Evolutionary conservation across 768 basidiomycete genomes (phyloP).

Genomic region (Dendrothele bispora): DNA sequence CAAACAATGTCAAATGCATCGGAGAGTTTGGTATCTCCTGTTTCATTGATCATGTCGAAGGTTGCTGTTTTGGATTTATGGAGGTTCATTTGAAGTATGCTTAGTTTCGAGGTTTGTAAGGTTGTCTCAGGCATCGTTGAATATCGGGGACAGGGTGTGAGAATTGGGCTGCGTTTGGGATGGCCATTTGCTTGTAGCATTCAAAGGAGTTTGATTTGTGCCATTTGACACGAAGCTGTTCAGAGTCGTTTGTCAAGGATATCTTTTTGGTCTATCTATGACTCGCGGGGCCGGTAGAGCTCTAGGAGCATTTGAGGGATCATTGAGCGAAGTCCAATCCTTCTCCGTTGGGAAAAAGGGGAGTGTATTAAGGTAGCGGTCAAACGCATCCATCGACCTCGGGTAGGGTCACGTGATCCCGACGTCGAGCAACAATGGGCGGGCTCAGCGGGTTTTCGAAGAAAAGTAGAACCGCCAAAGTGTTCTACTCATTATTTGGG

Average conservation of each 20-base stretch:
- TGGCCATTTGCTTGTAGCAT: not conserved
- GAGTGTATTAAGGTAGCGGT: too few relatives aligned
- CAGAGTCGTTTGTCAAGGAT: too few relatives aligned
- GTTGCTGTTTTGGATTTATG: conserved; percentile 19
- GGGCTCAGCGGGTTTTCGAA: too few relatives aligned
- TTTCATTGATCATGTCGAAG: conserved; percentile 11
- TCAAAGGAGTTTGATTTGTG: not conserved
- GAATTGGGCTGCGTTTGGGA: not conserved
- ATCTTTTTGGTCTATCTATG: too few relatives aligned
- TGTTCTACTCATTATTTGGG: too few relatives aligned
- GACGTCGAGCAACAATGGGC: too few relatives aligned
- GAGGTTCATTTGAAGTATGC: conserved; percentile 24
- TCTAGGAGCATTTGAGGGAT: not conserved
- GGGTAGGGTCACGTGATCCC: too few relatives aligned
- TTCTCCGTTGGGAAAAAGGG: not conserved
- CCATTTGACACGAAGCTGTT: not conserved
- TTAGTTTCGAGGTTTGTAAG: not conserved
- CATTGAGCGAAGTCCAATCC: not conserved
- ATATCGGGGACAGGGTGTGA: not conserved
- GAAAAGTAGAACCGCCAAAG: too few relatives aligned
- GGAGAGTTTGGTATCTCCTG: not conserved
- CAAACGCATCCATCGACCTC: too few relatives aligned
- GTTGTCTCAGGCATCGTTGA: not conserved
- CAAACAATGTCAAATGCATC: conserved; percentile 19
- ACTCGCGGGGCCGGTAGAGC: not conserved